Evolutionary conservation across 805 yeast species (phyloP).

Genomic region (Priceomyces fermenticarens): DNA sequence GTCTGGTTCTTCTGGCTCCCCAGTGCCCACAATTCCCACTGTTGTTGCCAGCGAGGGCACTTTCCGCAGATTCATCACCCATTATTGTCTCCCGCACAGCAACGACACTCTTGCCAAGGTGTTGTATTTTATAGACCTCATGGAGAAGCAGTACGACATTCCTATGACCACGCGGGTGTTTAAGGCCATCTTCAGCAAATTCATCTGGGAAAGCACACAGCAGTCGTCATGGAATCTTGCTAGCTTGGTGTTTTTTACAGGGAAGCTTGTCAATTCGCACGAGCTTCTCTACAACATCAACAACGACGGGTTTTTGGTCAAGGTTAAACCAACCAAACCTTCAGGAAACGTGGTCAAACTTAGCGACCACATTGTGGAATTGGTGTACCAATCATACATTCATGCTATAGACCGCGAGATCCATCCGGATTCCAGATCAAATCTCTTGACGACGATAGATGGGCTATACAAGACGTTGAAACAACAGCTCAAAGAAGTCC

Average conservation of each 20-base stretch:
- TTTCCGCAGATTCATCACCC: constrained; percentile 18
- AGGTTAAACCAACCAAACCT: constrained; percentile 8
- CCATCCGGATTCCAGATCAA: background rate
- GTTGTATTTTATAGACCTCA: constrained; percentile 12
- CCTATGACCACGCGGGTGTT: constrained; percentile 34
- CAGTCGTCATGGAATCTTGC: constrained; percentile 6
- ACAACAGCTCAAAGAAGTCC: constrained; percentile 3
- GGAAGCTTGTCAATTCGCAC: constrained; percentile 13
- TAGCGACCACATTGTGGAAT: constrained; percentile 14
- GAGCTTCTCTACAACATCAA: constrained; percentile 10
- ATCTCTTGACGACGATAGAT: background rate
- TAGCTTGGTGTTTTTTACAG: constrained; percentile 10
- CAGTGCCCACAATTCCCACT: no score
- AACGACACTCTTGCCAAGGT: constrained; percentile 10
- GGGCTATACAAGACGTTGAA: constrained; percentile 1
- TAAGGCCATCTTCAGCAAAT: constrained; percentile 15
- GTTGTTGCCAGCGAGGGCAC: constrained; percentile 25
- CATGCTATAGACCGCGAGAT: constrained; percentile 6
- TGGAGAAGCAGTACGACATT: constrained; percentile 19
- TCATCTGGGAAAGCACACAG: constrained; percentile 5
- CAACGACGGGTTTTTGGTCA: constrained; percentile 10
- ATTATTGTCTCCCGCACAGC: constrained; percentile 10
- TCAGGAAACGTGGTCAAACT: constrained; percentile 20
- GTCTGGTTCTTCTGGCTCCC: constrained; percentile 9
- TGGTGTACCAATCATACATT: constrained; percentile 13